phyloP scores from a whole-genome alignment of 148 eudicot species.

The Rheum nobile region DNA sequence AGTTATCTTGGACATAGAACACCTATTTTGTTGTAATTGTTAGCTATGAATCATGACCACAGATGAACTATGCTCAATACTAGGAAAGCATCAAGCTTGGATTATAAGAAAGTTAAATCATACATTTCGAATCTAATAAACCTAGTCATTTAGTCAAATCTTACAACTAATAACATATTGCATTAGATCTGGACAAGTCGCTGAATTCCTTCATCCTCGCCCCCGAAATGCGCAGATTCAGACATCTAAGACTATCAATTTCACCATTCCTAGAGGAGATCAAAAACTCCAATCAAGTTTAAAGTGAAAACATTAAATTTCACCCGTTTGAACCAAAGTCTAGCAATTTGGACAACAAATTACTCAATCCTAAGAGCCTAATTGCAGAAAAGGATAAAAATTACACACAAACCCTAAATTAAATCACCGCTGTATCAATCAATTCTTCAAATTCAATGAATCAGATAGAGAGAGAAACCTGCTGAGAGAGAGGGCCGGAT shows the following conservation, averaged over 20 bases:
- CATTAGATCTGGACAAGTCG: neutral
- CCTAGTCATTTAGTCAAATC: neutral
- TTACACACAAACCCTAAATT: neutral
- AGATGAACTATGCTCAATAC: neutral
- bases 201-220: neutral
- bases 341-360: neutral
- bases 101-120: neutral
- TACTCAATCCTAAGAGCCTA: neutral
- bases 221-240: neutral
- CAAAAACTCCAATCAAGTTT: neutral
- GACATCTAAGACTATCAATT: neutral
- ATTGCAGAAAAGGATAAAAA: neutral
- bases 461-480: constrained; percentile 22
- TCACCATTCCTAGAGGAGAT: neutral
- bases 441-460: neutral
- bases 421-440: neutral
- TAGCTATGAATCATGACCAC: neutral
- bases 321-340: neutral
- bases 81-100: neutral
- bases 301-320: neutral
- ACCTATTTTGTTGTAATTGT: neutral
- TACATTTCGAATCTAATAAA: neutral
- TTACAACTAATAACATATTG: neutral
- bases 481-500: constrained; percentile 47
- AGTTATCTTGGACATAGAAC: neutral